Percentiles rank a stretch among this genome's conserved stretches.
Conservation (phyloP, 106 monocot species). For the Alisma plantagoaquatica region DNA sequence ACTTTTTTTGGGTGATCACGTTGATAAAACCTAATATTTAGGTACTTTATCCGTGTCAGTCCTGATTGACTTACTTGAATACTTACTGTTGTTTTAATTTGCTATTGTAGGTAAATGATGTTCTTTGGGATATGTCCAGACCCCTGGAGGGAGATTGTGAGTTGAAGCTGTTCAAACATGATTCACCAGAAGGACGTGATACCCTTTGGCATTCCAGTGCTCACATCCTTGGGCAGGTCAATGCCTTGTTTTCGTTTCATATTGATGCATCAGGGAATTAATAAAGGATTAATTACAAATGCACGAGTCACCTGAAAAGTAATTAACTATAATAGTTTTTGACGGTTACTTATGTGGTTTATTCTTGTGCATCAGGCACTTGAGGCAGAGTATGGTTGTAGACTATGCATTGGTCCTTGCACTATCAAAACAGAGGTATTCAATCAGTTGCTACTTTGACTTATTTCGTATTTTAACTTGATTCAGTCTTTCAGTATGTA, state of each 20-base stretch:
- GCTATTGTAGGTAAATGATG: slow-evolving; percentile 58
- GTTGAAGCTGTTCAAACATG: slow-evolving; percentile 79
- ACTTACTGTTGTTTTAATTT: slow-evolving; percentile 1
- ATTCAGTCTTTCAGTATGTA: no score
- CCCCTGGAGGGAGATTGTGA: slow-evolving; percentile 84
- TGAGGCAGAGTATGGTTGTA: slow-evolving; percentile 91
- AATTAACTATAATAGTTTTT: no score
- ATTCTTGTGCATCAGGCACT: no score
- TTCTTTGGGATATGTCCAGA: slow-evolving; percentile 92
- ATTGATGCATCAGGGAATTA: no score
- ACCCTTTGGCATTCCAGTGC: slow-evolving; percentile 99
- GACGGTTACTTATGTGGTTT: neutral
- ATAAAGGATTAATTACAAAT: no score
- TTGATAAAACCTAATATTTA: neutral
- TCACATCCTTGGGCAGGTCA: slow-evolving; percentile 96
- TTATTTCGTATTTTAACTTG: no score
- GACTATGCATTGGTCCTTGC: slow-evolving; percentile 96
- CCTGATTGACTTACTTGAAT: no score
- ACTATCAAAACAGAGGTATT: slow-evolving; percentile 93
- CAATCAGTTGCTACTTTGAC: no score
- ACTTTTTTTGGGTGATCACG: neutral
- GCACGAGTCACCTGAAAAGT: no score
- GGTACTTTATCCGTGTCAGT: no score
- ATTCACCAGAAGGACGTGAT: slow-evolving; percentile 81
- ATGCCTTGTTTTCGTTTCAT: neutral